Evolutionary conservation across 768 basidiomycete genomes (phyloP).

Genomic region (Mycena vitilis): DNA sequence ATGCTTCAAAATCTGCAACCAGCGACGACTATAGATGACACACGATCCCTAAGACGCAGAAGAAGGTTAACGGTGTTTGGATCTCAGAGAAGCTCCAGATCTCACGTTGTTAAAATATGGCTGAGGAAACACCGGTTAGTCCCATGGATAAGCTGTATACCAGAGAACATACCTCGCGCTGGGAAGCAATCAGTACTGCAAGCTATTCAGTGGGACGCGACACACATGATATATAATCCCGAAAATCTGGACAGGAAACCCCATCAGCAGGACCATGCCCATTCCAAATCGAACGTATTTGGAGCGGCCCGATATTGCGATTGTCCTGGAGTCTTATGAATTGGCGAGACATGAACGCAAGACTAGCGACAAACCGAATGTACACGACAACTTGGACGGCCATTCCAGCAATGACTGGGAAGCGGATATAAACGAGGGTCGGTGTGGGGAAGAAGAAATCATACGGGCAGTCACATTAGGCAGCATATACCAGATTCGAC

Average conservation of each 20-base stretch:
- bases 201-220: neutral
- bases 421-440: neutral
- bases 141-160: neutral
- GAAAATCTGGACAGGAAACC: constrained; percentile 28
- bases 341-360: neutral
- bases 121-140: constrained; percentile 4
- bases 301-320: constrained; percentile 22
- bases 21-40: neutral
- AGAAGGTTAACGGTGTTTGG: neutral
- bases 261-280: constrained; percentile 15
- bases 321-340: constrained; percentile 3
- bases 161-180: constrained; percentile 23
- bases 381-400: constrained; percentile 26
- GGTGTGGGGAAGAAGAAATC: neutral
- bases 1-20: neutral
- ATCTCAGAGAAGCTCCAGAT: neutral
- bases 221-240: constrained; percentile 30
- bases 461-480: constrained; percentile 29
- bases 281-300: constrained; percentile 21
- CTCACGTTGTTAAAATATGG: constrained; percentile 16
- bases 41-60: constrained; percentile 2
- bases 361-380: constrained; percentile 9
- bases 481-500: constrained; percentile 22
- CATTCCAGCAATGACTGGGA: constrained; percentile 25
- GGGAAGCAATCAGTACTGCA: neutral